Conservation (phyloP, 306 rosid genomes). For the Fagus sylvatica region DNA sequence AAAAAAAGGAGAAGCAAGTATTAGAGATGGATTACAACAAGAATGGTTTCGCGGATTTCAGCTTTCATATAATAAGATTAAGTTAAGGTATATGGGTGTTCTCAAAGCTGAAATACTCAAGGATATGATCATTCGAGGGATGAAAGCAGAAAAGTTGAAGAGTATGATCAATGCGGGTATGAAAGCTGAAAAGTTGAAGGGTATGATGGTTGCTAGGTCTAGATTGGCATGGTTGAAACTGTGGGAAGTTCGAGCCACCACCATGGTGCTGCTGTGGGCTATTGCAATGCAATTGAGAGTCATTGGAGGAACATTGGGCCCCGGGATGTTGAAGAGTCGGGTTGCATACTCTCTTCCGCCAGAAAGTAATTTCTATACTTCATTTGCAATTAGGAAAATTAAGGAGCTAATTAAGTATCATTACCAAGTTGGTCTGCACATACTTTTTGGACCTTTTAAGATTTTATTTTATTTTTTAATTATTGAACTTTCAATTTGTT, state of each 20-base stretch:
- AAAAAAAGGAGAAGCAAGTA: not conserved
- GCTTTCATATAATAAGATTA: conserved; percentile 27
- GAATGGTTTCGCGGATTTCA: conserved; percentile 21
- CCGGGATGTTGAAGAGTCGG: conserved; percentile 28
- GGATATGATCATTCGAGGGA: conserved; percentile 25
- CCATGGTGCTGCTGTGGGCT: conserved; percentile 49
- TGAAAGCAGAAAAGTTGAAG: conserved; percentile 40
- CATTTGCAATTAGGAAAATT: no score
- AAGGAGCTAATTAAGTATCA: no score
- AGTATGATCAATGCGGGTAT: conserved; percentile 35
- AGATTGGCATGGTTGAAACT: conserved; percentile 27
- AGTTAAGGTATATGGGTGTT: conserved; percentile 1
- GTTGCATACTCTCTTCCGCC: conserved; percentile 26
- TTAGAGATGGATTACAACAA: conserved; percentile 24
- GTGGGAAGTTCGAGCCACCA: conserved; percentile 44
- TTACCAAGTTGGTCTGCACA: no score
- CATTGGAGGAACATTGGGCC: conserved; percentile 25
- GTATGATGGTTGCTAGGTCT: conserved; percentile 12
- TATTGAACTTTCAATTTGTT: no score
- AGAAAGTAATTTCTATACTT: conserved; percentile 21
- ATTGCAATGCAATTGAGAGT: conserved; percentile 41
- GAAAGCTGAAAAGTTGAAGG: conserved; percentile 32
- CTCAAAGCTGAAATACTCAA: conserved; percentile 30
- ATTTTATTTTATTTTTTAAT: no score
- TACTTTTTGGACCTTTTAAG: no score